phyloP scores from a whole-genome alignment of 2,329 filamentous ascomycete genomes.

The Sporothrix inflata region DNA sequence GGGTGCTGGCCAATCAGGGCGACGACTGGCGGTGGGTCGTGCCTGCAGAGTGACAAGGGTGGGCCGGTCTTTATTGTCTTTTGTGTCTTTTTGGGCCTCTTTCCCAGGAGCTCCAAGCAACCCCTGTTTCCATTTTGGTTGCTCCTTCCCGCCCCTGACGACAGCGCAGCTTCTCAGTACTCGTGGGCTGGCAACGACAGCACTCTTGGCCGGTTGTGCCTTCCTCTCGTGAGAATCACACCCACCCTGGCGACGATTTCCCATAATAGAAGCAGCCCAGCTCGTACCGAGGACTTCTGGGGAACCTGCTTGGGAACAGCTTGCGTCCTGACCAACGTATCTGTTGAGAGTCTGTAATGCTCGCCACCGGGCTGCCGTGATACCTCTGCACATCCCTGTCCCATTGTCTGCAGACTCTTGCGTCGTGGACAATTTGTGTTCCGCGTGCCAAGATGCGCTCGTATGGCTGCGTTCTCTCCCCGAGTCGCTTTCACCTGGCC shows the following conservation, averaged over 20 bases:
- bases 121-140: constrained; percentile 21
- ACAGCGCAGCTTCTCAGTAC: neutral
- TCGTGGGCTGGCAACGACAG: neutral
- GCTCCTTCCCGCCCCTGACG: constrained; percentile 20
- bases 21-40: neutral
- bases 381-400: neutral
- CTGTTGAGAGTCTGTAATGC: neutral
- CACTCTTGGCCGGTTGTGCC: neutral
- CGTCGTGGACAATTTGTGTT: neutral
- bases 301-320: too few species aligned
- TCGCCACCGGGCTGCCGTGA: neutral
- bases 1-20: constrained; percentile 18
- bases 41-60: constrained; percentile 11
- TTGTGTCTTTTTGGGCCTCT: neutral
- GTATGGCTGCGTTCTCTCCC: neutral
- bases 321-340: neutral
- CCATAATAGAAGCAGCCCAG: constrained; percentile 21
- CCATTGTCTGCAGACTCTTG: constrained; percentile 7
- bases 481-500: neutral
- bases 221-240: constrained; percentile 11
- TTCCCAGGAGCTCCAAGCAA: constrained; percentile 15
- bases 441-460: neutral
- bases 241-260: neutral
- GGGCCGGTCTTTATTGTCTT: neutral
- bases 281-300: neutral